Conservation (phyloP, 2,329 filamentous ascomycete species). For the Fusarium hostae region DNA sequence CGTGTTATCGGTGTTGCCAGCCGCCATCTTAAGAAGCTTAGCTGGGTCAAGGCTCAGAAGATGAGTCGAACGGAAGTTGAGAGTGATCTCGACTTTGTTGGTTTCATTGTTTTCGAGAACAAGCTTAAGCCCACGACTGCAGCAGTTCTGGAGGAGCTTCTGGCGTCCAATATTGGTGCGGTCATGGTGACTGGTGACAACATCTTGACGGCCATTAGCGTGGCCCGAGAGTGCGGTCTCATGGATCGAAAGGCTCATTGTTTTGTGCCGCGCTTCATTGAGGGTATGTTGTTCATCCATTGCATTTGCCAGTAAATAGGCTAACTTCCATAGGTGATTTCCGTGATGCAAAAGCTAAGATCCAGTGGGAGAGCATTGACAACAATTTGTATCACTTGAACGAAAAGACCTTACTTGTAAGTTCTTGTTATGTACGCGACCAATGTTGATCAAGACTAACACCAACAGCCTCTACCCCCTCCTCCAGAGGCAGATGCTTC, state of each 20-base stretch:
- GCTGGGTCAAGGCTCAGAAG: slow-evolving; percentile 94
- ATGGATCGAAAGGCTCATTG: slow-evolving; percentile 86
- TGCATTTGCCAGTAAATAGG: background rate
- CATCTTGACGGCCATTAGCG: slow-evolving; percentile 94
- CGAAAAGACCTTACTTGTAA: slow-evolving; percentile 76
- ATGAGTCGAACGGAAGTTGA: slow-evolving; percentile 90
- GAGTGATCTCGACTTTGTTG: slow-evolving; percentile 83
- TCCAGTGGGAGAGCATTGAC: slow-evolving; percentile 96
- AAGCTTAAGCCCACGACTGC: slow-evolving; percentile 92
- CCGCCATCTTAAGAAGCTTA: slow-evolving; percentile 86
- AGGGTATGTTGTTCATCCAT: slow-evolving; percentile 62
- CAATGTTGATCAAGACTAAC: slow-evolving; percentile 6
- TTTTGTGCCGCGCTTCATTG: slow-evolving; percentile 88
- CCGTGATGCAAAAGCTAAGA: slow-evolving; percentile 75
- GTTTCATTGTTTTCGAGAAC: slow-evolving; percentile 99
- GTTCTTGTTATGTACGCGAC: background rate
- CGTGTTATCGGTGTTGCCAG: slow-evolving; percentile 96
- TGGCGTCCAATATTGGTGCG: slow-evolving; percentile 83
- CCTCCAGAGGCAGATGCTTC: slow-evolving; percentile 81
- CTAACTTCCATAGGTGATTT: slow-evolving; percentile 66
- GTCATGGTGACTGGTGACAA: slow-evolving; percentile 99
- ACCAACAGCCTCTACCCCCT: slow-evolving; percentile 72
- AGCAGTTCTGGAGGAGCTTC: slow-evolving; percentile 82
- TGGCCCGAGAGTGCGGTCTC: slow-evolving; percentile 88
- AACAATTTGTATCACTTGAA: slow-evolving; percentile 82